Percentiles rank a stretch among this genome's conserved stretches.
phyloP scores from a whole-genome alignment of 805 yeast species.

The Jamesozyma hellenica region DNA sequence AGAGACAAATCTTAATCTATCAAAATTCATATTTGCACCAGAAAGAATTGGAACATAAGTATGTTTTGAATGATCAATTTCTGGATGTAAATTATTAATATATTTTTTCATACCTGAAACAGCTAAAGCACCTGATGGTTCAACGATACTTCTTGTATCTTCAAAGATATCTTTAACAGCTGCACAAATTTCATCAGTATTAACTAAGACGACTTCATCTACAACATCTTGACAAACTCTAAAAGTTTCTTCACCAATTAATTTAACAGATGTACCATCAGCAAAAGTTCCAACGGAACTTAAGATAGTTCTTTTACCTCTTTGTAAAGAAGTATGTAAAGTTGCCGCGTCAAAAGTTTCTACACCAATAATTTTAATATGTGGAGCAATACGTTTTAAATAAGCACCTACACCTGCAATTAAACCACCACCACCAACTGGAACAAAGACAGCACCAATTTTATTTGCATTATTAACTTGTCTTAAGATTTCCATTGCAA shows the following conservation, averaged over 20 bases:
- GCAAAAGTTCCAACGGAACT: conserved; percentile 89
- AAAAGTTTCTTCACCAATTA: conserved; percentile 86
- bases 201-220: conserved; percentile 80
- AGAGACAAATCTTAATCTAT: conserved; percentile 86
- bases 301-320: conserved; percentile 46
- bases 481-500: conserved; percentile 84
- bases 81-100: conserved; percentile 49
- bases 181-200: conserved; percentile 91
- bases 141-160: conserved; percentile 87
- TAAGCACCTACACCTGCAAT: conserved; percentile 86
- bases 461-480: conserved; percentile 61
- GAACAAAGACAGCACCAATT: conserved; percentile 78
- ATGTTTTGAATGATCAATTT: conserved; percentile 55
- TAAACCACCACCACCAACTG: conserved; percentile 97
- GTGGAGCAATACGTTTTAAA: conserved; percentile 93
- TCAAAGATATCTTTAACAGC: conserved; percentile 95
- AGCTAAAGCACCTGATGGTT: conserved; percentile 94
- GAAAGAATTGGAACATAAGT: conserved; percentile 79
- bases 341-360: conserved; percentile 95
- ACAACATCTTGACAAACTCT: conserved; percentile 64
- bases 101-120: conserved; percentile 92
- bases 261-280: conserved; percentile 94
- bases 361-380: conserved; percentile 88
- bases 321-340: conserved; percentile 58
- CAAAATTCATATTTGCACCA: conserved; percentile 98